phyloP scores from a whole-genome alignment of 495 filamentous ascomycete genomes.

The Hypoxylon lenormandii region DNA sequence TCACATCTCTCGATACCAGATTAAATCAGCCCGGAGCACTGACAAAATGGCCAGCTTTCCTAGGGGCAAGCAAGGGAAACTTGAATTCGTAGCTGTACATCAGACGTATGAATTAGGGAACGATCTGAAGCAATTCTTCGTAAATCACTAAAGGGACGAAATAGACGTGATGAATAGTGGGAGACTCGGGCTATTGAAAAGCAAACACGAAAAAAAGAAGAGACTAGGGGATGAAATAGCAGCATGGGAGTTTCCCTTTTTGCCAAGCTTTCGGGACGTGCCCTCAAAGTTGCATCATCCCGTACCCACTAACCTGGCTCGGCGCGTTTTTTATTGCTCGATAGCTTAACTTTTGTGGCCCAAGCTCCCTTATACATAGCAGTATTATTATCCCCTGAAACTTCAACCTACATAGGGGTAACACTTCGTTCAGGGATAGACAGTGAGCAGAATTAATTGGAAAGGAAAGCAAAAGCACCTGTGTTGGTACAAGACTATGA shows the following conservation, averaged over 20 bases:
- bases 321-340: neutral
- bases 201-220: slow-evolving; percentile 1
- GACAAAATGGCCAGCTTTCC: slow-evolving; percentile 41
- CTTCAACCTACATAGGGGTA: neutral
- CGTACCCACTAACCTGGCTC: slow-evolving; percentile 6
- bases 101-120: slow-evolving; percentile 18
- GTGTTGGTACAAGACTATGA: too few relatives aligned
- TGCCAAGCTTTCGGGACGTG: slow-evolving; percentile 26
- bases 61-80: slow-evolving; percentile 23
- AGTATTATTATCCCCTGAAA: neutral
- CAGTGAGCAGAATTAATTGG: too few relatives aligned
- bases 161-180: neutral
- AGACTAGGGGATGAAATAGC: neutral
- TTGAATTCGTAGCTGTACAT: slow-evolving; percentile 39
- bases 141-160: neutral
- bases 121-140: neutral
- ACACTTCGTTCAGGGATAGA: neutral
- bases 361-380: slow-evolving; percentile 10
- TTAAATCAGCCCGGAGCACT: slow-evolving; percentile 36
- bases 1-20: slow-evolving; percentile 40
- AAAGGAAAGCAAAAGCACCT: too few relatives aligned
- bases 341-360: slow-evolving; percentile 5
- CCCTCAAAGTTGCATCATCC: slow-evolving; percentile 14
- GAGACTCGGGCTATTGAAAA: slow-evolving; percentile 7
- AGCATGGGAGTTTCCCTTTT: slow-evolving; percentile 16